A percentile compares a stretch with the other conserved stretches of the same genome.
phyloP scores from a whole-genome alignment of 176 grass and related monocot genomes.

The Ananas comosus region DNA sequence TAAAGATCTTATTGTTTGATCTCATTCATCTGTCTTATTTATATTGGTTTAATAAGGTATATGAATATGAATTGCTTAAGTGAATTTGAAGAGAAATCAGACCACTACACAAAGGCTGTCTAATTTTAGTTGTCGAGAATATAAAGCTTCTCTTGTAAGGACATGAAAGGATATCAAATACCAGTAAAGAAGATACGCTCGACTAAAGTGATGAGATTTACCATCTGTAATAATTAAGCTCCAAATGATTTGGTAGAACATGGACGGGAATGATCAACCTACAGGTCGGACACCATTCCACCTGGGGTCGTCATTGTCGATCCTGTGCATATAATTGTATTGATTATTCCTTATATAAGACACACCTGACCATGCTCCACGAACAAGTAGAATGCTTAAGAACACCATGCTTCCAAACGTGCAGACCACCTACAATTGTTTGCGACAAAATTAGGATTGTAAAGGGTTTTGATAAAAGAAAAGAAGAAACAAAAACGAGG shows the following conservation, averaged over 20 bases:
- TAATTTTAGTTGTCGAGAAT: too few relatives aligned
- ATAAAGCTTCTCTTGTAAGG: too few relatives aligned
- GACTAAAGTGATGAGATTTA: too few relatives aligned
- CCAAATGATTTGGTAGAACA: not conserved
- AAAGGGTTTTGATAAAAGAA: not conserved
- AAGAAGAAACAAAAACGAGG: not conserved
- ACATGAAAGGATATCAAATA: too few relatives aligned
- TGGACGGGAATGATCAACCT: conserved; percentile 23
- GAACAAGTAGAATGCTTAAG: conserved; percentile 71
- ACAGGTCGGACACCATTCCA: conserved; percentile 69
- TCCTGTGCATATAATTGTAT: conserved; percentile 58
- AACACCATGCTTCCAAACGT: conserved; percentile 96
- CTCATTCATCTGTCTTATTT: too few relatives aligned
- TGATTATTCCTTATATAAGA: conserved; percentile 68
- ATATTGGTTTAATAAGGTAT: too few relatives aligned
- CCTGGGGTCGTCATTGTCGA: conserved; percentile 48
- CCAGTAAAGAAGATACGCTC: too few relatives aligned
- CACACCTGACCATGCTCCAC: conserved; percentile 84
- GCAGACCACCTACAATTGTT: conserved; percentile 55
- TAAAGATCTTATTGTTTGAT: too few relatives aligned
- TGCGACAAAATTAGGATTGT: not conserved
- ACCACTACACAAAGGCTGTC: too few relatives aligned
- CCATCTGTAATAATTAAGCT: not conserved
- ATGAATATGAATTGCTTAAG: too few relatives aligned
- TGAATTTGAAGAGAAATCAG: too few relatives aligned